Base-by-base conservation (phyloP, 2,329 filamentous ascomycete species). In the Xylariaceae sp. region DNA sequence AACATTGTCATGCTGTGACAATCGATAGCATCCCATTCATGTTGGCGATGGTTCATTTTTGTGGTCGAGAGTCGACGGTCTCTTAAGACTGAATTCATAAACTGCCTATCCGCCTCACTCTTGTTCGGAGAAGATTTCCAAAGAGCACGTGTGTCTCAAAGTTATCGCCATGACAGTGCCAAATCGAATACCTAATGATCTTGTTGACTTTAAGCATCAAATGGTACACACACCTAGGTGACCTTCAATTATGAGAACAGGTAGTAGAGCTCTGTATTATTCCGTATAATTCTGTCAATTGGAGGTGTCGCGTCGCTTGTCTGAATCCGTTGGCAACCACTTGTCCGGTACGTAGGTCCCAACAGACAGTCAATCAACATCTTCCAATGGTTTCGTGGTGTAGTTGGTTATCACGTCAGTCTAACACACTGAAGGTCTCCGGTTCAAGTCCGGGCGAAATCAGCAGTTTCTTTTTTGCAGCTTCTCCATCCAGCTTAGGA, bases 351-450 rank as follows among this genome's bases (percentile, higher is more conserved):
- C 37, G 9, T 42, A 42, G 37, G 4, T 8, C 7, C 37, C 11
- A 42, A 42, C 8, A 9, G 37, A 13, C 3, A 3, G 8, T 5
- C 8, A 8, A 45, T 3, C 13, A 45, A n/a, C 42, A 45, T 15
- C 13, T n/a, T 45, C 13, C 9, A 45, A n/a, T n/a, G 66, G 67
- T 69, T 64, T 67, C 77, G 60, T 73, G 71, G 71, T 72, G 72
- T 74, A 68, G 75, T 77, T 77, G 75, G 75, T 77, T 76, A 77
- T 77, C 75, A 77, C 76, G 72, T 77, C 74, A 76, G 75, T 77
- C 74, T 77, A 78, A 78, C 75, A 73, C 70, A 73, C 71, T 73
- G 70, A 73, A 73, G 71, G 71, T 73, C 70, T 68, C 68, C 69
- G 68, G 71, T 72, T 72, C 71, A 68, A 72, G 66, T 68, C 70